Conservation (phyloP, 495 filamentous ascomycete genomes). For the Sabuloglossum arenarium region DNA sequence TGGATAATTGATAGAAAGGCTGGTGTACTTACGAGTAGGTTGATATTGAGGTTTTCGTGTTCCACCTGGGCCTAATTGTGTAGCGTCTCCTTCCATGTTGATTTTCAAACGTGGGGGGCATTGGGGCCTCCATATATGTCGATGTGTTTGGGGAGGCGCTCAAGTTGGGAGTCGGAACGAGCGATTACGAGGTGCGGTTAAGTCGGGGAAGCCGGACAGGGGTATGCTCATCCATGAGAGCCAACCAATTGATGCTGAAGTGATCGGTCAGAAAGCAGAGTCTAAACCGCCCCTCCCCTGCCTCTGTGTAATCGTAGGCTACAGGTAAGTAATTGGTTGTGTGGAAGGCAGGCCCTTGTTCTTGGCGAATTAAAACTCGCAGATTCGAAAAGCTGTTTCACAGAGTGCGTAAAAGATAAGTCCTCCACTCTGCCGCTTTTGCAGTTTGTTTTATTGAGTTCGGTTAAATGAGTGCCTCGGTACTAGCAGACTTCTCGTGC, state of each 20-base stretch:
- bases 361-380: neutral
- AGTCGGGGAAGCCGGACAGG: neutral
- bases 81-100: neutral
- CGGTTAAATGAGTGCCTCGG: neutral
- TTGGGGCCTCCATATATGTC: neutral
- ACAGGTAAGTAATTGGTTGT: neutral
- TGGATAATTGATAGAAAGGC: neutral
- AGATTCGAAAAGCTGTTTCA: too few relatives aligned
- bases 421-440: neutral
- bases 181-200: neutral
- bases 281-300: neutral
- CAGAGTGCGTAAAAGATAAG: neutral
- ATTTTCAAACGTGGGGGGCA: neutral
- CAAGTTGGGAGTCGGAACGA: too few relatives aligned
- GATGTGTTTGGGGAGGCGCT: too few relatives aligned
- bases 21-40: neutral
- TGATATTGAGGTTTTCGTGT: neutral
- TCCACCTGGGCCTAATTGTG: neutral
- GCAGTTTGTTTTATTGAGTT: neutral
- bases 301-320: too few relatives aligned
- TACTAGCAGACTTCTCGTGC: neutral
- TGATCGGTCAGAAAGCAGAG: neutral
- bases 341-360: neutral
- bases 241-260: neutral
- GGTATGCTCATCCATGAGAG: neutral